Evolutionary conservation across 129 eudicot species (phyloP).

Genomic region (Pittosporum tobira): DNA sequence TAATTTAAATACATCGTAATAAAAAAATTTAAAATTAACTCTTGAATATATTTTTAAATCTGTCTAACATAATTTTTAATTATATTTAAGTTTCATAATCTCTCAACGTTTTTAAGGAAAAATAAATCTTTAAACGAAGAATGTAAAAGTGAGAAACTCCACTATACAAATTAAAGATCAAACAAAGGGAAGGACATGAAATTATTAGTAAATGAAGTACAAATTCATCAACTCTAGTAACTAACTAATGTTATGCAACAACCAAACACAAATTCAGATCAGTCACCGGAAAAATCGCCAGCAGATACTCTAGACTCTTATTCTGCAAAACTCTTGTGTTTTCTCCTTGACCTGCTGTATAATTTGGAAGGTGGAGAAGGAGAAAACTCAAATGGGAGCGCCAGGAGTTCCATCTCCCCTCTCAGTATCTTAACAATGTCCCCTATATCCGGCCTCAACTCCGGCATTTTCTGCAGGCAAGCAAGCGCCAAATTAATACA

Average conservation of each 20-base stretch:
- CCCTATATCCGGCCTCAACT: constrained; percentile 75
- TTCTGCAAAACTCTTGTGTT: constrained; percentile 38
- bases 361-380: constrained; percentile 82
- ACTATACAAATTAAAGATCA: too few species aligned
- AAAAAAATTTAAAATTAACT: too few species aligned
- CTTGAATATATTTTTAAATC: too few species aligned
- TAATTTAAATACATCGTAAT: too few species aligned
- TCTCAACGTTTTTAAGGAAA: too few species aligned
- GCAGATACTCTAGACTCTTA: not conserved
- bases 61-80: too few species aligned
- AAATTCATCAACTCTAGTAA: not conserved
- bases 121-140: too few species aligned
- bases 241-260: constrained; percentile 7
- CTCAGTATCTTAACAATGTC: constrained; percentile 74
- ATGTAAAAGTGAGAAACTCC: too few species aligned
- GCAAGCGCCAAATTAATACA: constrained; percentile 85
- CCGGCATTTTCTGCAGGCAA: constrained; percentile 89
- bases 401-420: constrained; percentile 82
- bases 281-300: not conserved
- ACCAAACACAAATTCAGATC: constrained; percentile 1
- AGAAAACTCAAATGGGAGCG: constrained; percentile 68
- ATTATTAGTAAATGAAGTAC: not conserved
- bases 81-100: too few species aligned
- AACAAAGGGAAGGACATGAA: not conserved
- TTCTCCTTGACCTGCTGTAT: constrained; percentile 50